These are phyloP conservation scores for Blastomyces parvus DNA, from an alignment of 2,329 filamentous ascomycete species.

Conservation along the genomic window DNA sequence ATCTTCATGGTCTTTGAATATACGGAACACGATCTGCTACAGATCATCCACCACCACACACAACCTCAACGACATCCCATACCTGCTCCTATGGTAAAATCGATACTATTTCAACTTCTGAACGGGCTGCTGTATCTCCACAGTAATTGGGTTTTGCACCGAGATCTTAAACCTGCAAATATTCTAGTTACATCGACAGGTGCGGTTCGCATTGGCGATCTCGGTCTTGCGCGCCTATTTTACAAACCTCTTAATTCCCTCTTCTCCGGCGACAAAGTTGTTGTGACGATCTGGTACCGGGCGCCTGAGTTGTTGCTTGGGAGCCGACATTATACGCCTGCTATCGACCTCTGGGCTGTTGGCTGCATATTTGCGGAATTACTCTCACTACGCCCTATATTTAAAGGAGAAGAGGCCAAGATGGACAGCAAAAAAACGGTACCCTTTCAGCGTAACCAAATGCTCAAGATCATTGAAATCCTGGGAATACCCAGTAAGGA, in stretches of 20 bases:
- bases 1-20: constrained; percentile 99
- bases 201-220: constrained; percentile 87
- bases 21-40: constrained; percentile 90
- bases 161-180: constrained; percentile 94
- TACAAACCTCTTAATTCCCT: constrained; percentile 87
- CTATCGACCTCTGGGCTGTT: constrained; percentile 94
- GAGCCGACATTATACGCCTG: constrained; percentile 90
- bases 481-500: constrained; percentile 85
- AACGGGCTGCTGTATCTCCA: constrained; percentile 94
- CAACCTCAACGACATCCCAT: constrained; percentile 82
- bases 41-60: constrained; percentile 97
- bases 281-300: constrained; percentile 98
- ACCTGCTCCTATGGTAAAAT: constrained; percentile 78
- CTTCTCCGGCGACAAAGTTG: constrained; percentile 92
- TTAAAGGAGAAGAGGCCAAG: constrained; percentile 97
- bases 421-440: constrained; percentile 98
- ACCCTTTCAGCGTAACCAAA: constrained; percentile 94
- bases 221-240: constrained; percentile 85
- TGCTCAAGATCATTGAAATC: constrained; percentile 98
- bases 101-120: constrained; percentile 89
- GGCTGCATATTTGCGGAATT: constrained; percentile 97
- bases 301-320: constrained; percentile 89
- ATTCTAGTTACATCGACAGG: constrained; percentile 93
- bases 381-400: constrained; percentile 81
- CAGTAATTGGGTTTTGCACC: constrained; percentile 92